Conservation (phyloP, 306 rosid species). For the Neltuma alba region DNA sequence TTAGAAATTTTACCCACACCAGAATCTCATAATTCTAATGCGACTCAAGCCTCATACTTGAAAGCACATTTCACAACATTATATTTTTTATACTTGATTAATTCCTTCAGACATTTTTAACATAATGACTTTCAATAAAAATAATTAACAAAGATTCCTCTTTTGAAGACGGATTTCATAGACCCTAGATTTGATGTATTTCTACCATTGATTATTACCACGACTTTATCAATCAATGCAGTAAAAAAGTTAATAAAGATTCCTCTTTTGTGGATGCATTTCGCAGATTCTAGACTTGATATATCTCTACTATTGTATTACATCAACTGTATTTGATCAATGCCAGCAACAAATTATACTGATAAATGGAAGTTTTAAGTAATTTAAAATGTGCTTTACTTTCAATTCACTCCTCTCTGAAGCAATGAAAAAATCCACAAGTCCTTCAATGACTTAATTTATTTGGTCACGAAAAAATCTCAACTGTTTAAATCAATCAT, state of each 20-base stretch:
- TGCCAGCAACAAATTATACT: background rate
- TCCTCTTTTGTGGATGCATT: background rate
- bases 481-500: background rate
- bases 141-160: background rate
- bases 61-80: background rate
- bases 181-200: background rate
- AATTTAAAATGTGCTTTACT: no score
- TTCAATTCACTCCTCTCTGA: background rate
- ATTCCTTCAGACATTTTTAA: background rate
- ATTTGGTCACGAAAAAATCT: background rate
- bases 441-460: background rate
- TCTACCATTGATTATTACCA: constrained; percentile 3
- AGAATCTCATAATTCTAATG: background rate
- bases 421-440: background rate
- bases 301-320: background rate
- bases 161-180: background rate
- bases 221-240: background rate
- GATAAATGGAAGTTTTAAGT: no score
- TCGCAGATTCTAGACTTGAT: background rate
- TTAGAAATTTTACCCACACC: background rate
- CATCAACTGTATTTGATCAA: background rate
- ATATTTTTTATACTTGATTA: background rate
- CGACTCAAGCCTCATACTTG: no score
- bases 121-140: background rate
- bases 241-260: background rate